Evolutionary conservation across 805 yeast genomes (phyloP), one percentile per base, ranked within the genome.

Genomic region (Schwanniomyces vanrijiae): DNA sequence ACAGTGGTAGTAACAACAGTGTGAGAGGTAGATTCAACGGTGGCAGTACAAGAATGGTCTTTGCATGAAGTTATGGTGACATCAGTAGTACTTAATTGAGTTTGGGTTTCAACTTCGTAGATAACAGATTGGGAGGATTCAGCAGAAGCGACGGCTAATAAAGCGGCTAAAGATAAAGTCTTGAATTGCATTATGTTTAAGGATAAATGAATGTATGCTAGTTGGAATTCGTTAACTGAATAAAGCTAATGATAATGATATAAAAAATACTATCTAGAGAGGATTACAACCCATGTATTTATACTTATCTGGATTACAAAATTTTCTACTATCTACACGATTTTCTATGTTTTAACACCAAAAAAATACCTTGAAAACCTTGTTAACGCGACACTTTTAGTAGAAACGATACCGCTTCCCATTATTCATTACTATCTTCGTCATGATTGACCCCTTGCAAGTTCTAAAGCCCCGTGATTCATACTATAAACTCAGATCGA

Each of bases 11-110:
- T 66, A 49, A 62, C 65, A 43, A 54, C 56, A 31, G 60, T 55
- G 42, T 50, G 52, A 25, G 53, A 45, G 28, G 54, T 53, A 13
- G 53, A 28, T 20, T 44, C 42, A 29, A 47, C 53, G 25, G 55
- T 49, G 9, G 25, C 25, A 37, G 59, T 53, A 52, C 60, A 54
- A 42, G 60, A 61, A 47, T 64, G 48, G 40, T 68, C 66, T 21
- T 64, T 46, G 55, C 77, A 71, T n/a, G 71, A 63, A 45, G 75
- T 70, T 54, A 69, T 60, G 46, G 76, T 71, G 38, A 66, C 66
- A 35, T 61, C 60, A 41, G 66, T 64, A 49, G 74, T 63, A 53
- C 48, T 25, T 40, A 49, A 45, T 11, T 56, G 56, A 42, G 69
- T 63, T 40, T 60, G 63, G 29, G 68, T 63, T 44, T 51, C 57